Evolutionary conservation across 164 flowering plant genomes (phyloP), one percentile per base, ranked within the genome.

Genomic region (Magnolia kwangsiensis): DNA sequence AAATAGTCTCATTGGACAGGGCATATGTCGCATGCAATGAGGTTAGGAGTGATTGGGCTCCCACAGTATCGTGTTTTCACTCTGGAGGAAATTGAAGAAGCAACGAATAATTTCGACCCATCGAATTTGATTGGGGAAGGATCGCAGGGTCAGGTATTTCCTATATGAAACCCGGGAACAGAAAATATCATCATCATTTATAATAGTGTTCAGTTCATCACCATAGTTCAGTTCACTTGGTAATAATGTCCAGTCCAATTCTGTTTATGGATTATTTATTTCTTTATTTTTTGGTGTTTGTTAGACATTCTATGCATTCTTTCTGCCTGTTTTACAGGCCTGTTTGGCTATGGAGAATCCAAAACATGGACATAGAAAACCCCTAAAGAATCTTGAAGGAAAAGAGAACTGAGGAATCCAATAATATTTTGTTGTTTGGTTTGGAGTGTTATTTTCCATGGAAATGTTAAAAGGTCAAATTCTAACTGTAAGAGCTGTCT

Each of bases 71-170:
- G 80, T 0, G 81, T 81, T 71, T 90, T 90, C 84, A 86, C 89
- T 14, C 58, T 91, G 75, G 98, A 95, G 50, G 98, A 95, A 71
- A 81, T 95, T 29, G 96, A 93, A 80, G 97, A 92, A 24, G 92
- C 90, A 23, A 95, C 98, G 31, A 85, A 88, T 80, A 87, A 88
- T 78, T 93, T 95, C 63, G 91, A 95, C 66, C 76, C 86, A 27
- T 74, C 85, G 13, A 88, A 88, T 84, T 79, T 95, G 67, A 79
- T 91, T 24, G 90, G 78, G 14, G 91, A 91, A 78, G 98, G 88
- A 65, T 78, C 91, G 71, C 89, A 90, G 70, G 96, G 89, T 76
- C 90, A 89, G 97, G 96, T 95, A 85, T 55, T 11, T 37, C 45
- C 5, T 37, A 37, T 37, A 37, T 4, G 5, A 37, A 13, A 2